phyloP scores from a whole-genome alignment of 2,329 filamentous ascomycete genomes.

The Penicillium brevicompactum region DNA sequence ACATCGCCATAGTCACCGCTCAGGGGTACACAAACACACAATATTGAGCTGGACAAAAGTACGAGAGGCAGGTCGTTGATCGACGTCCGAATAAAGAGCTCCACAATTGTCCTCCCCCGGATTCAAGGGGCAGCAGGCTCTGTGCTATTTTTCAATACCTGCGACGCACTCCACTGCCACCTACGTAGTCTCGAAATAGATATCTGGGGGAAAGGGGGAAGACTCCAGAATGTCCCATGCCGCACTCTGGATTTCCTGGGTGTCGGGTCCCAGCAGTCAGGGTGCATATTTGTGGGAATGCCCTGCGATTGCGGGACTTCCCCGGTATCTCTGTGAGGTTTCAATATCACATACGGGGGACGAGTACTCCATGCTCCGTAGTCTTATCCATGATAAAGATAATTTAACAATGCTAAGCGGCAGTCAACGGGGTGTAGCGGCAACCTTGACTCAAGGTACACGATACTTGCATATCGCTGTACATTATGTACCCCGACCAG shows the following conservation, averaged over 20 bases:
- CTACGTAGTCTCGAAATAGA: background rate
- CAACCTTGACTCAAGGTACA: background rate
- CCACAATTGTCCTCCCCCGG: constrained; percentile 16
- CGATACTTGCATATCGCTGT: background rate
- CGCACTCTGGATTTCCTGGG: constrained; percentile 11
- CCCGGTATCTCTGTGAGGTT: background rate
- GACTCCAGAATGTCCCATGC: constrained; percentile 10
- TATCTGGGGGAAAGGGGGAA: constrained; percentile 7
- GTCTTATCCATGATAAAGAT: background rate
- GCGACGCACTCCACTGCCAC: constrained; percentile 8
- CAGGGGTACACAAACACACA: constrained; percentile 1
- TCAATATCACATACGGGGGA: background rate
- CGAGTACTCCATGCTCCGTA: too few relatives aligned
- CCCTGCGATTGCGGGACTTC: constrained; percentile 1
- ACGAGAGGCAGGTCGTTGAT: constrained; percentile 4
- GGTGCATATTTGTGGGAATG: background rate
- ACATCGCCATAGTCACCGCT: background rate
- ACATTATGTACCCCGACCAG: background rate
- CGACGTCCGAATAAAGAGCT: constrained; percentile 5
- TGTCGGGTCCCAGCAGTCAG: constrained; percentile 10
- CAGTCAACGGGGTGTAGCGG: background rate
- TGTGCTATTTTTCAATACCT: constrained; percentile 11
- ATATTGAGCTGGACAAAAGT: constrained; percentile 7
- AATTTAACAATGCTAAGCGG: background rate
- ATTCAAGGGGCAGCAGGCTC: constrained; percentile 18